phyloP scores from a whole-genome alignment of 2,329 filamentous ascomycete species.

The Juglanconis juglandina region DNA sequence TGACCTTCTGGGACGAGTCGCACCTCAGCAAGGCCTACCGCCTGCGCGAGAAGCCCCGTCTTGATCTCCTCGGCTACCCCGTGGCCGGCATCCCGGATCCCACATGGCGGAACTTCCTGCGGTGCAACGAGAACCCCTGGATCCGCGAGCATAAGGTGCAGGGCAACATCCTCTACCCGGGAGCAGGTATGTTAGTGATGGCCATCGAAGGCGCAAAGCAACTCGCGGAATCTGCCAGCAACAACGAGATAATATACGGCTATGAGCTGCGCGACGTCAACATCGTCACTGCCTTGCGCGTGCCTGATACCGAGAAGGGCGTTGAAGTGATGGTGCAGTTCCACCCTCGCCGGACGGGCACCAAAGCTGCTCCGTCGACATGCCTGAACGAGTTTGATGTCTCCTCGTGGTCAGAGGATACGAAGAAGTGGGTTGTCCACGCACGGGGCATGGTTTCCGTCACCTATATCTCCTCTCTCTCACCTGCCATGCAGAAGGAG shows the following conservation, averaged over 20 bases:
- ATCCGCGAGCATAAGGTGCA: conserved; percentile 57
- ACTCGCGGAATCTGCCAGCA: neutral
- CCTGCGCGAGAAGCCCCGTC: conserved; percentile 35
- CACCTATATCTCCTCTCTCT: neutral
- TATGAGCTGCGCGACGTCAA: conserved; percentile 22
- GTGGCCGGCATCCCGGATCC: conserved; percentile 43
- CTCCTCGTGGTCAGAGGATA: conserved; percentile 2
- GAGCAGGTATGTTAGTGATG: conserved; percentile 50
- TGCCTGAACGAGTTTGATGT: neutral
- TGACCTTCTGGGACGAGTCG: conserved; percentile 13
- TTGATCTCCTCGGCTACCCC: conserved; percentile 44
- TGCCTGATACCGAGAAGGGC: conserved; percentile 20
- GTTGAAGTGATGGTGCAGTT: conserved; percentile 21
- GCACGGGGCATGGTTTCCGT: neutral
- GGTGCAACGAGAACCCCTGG: conserved; percentile 51
- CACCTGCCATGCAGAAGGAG: neutral
- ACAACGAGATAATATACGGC: conserved; percentile 11
- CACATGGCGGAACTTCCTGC: conserved; percentile 46
- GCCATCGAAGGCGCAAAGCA: conserved; percentile 2
- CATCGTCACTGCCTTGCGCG: conserved; percentile 20
- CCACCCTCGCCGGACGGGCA: conserved; percentile 15
- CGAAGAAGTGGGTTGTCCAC: neutral
- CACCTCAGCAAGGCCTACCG: conserved; percentile 33
- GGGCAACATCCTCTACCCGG: conserved; percentile 52
- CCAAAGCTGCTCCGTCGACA: conserved; percentile 6